phyloP scores from a whole-genome alignment of 495 filamentous ascomycete species.

The Mytilinidion resinicola region DNA sequence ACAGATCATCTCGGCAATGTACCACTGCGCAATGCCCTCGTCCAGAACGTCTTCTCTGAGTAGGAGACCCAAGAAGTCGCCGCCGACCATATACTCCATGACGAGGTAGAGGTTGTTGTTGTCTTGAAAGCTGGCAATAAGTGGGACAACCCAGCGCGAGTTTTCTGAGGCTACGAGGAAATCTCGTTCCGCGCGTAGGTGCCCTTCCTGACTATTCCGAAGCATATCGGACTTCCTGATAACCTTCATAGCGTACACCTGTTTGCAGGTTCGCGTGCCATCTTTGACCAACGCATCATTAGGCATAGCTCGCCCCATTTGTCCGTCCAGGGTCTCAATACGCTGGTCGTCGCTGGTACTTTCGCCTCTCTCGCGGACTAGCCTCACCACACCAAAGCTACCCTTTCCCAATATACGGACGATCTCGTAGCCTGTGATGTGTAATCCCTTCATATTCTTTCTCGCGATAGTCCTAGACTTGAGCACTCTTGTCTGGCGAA shows the following conservation, averaged over 20 bases:
- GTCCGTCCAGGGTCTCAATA: constrained; percentile 5
- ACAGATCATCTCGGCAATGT: constrained; percentile 89
- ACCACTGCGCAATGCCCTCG: constrained; percentile 74
- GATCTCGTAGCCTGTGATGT: constrained; percentile 64
- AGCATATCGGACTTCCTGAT: constrained; percentile 91
- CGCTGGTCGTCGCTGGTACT: constrained; percentile 5
- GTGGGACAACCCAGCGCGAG: constrained; percentile 79
- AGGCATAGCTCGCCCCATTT: no score
- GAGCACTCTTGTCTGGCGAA: constrained; percentile 65
- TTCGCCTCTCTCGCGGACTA: constrained; percentile 61
- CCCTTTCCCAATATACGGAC: constrained; percentile 88
- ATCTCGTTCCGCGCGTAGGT: constrained; percentile 84
- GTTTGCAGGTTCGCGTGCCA: constrained; percentile 28
- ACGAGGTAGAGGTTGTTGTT: constrained; percentile 75
- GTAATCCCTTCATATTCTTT: constrained; percentile 39
- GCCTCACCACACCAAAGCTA: constrained; percentile 84
- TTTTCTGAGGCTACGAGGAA: constrained; percentile 80
- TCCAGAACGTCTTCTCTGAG: constrained; percentile 74
- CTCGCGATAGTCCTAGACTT: constrained; percentile 52
- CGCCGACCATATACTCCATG: constrained; percentile 97
- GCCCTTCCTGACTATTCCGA: constrained; percentile 81
- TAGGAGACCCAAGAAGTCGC: constrained; percentile 81
- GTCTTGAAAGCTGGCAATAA: constrained; percentile 88
- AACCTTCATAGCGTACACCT: constrained; percentile 91
- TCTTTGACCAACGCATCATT: no score